Percentiles rank a stretch among this genome's conserved stretches.
phyloP scores from a whole-genome alignment of 163 green algal genomes.

The Prototheca wickerhamii region DNA sequence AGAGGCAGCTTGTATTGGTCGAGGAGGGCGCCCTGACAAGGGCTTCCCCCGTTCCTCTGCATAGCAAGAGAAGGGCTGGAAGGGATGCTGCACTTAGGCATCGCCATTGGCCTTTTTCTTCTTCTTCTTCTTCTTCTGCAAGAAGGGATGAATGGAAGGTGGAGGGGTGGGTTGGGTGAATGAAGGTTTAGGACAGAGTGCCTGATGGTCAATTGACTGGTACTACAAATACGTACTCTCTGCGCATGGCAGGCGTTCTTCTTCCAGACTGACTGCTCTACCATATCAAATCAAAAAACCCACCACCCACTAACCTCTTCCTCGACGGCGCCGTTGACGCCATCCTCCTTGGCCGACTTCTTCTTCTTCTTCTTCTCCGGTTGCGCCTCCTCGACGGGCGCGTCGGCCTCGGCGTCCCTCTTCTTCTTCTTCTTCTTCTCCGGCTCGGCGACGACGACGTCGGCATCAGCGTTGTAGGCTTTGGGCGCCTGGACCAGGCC shows the following conservation, averaged over 20 bases:
- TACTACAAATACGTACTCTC: no score
- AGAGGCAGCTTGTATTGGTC: no score
- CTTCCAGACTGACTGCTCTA: no score
- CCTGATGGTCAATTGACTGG: no score
- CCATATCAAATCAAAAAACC: no score
- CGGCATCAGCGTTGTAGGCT: slow-evolving; percentile 87
- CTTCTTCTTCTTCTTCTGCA: slow-evolving; percentile 30
- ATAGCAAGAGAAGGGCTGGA: no score
- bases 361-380: slow-evolving; percentile 37
- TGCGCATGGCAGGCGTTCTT: no score
- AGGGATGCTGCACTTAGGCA: no score
- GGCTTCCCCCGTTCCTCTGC: no score
- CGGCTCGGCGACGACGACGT: slow-evolving; percentile 46
- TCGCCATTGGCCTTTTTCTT: slow-evolving; percentile 27
- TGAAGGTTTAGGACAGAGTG: no score
- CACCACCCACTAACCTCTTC: background rate
- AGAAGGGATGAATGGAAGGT: background rate
- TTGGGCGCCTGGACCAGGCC: slow-evolving; percentile 43
- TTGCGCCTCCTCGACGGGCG: slow-evolving; percentile 43
- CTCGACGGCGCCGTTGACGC: slow-evolving; percentile 10
- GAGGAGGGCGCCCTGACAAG: no score
- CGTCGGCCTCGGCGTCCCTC: slow-evolving; percentile 20
- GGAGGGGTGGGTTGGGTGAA: background rate
- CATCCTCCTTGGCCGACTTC: slow-evolving; percentile 31
- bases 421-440: slow-evolving; percentile 29